These are phyloP conservation scores for Hypoxylon perforatum DNA, from an alignment of 495 filamentous ascomycete species.

Conservation along the genomic window DNA sequence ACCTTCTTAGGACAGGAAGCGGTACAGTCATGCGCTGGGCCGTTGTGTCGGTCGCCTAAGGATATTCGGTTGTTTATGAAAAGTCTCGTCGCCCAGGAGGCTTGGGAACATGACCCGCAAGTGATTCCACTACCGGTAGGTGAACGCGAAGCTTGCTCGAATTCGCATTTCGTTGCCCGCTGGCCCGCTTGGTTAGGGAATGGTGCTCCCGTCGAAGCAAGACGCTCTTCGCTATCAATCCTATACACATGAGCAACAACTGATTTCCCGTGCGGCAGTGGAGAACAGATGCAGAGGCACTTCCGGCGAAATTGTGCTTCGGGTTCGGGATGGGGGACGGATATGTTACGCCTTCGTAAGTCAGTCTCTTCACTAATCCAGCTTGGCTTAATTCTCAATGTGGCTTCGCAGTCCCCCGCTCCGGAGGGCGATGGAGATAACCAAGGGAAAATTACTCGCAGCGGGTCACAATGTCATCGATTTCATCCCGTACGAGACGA, in stretches of 20 bases:
- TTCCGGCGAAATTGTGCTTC: constrained; percentile 18
- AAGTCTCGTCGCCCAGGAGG: constrained; percentile 6
- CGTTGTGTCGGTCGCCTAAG: constrained; percentile 11
- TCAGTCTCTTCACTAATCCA: not conserved
- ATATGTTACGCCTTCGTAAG: constrained; percentile 19
- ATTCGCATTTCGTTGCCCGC: not conserved
- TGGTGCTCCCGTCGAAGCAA: not conserved
- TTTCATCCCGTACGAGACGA: constrained; percentile 7
- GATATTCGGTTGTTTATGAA: constrained; percentile 24
- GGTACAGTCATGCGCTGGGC: constrained; percentile 11
- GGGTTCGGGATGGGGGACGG: constrained; percentile 16
- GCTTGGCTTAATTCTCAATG: not conserved
- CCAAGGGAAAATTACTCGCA: constrained; percentile 10
- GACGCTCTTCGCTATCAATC: no score
- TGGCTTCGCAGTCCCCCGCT: constrained; percentile 10
- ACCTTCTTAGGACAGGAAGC: constrained; percentile 16
- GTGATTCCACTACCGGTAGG: constrained; percentile 3
- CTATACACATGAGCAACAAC: not conserved
- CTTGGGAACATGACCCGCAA: constrained; percentile 4
- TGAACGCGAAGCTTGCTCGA: not conserved
- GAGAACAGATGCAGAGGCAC: constrained; percentile 16
- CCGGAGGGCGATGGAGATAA: constrained; percentile 20
- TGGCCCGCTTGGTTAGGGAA: not conserved
- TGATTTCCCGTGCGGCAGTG: not conserved
- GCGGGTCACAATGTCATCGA: constrained; percentile 24